Evolutionary conservation across 768 basidiomycete genomes (phyloP).

Genomic region (Mycena filopes): DNA sequence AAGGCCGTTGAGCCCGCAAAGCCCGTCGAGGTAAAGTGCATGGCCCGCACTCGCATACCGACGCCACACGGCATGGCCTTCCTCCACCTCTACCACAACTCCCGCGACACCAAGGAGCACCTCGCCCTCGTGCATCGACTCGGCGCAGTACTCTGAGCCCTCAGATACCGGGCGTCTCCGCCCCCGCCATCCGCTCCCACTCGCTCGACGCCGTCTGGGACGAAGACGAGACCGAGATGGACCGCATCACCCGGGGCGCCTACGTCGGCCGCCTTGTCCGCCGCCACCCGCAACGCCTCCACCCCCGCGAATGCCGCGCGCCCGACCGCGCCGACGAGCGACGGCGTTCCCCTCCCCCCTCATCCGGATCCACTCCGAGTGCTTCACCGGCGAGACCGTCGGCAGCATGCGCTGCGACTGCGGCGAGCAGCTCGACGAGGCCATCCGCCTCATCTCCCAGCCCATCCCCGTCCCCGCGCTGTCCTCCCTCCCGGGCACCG

Average conservation of each 20-base stretch:
- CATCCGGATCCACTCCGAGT: slow-evolving; percentile 97
- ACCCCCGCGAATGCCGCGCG: slow-evolving; percentile 41
- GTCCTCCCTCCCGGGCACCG: slow-evolving; percentile 43
- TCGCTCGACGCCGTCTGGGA: slow-evolving; percentile 88
- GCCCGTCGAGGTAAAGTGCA: slow-evolving; percentile 84
- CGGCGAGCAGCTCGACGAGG: slow-evolving; percentile 97
- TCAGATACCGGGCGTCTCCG: slow-evolving; percentile 42
- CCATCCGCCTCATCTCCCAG: slow-evolving; percentile 88
- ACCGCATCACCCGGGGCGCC: slow-evolving; percentile 92
- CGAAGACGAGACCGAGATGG: slow-evolving; percentile 89
- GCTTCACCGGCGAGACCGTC: slow-evolving; percentile 98
- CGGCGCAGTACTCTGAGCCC: slow-evolving; percentile 78
- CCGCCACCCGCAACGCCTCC: slow-evolving; percentile 60
- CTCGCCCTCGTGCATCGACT: slow-evolving; percentile 94
- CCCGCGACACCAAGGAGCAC: slow-evolving; percentile 92
- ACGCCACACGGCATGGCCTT: slow-evolving; percentile 95
- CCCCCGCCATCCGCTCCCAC: slow-evolving; percentile 80
- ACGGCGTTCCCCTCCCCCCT: slow-evolving; percentile 76
- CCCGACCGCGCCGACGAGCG: slow-evolving; percentile 28
- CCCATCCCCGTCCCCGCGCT: slow-evolving; percentile 62
- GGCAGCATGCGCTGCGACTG: slow-evolving; percentile 99
- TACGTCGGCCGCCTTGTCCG: slow-evolving; percentile 88
- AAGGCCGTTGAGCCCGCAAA: slow-evolving; percentile 38
- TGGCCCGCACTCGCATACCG: slow-evolving; percentile 97
- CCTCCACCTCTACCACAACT: slow-evolving; percentile 95